Evolutionary conservation across 306 rosid genomes (phyloP), one percentile per base, ranked within the genome.

Genomic region (Dalbergia cultrata): DNA sequence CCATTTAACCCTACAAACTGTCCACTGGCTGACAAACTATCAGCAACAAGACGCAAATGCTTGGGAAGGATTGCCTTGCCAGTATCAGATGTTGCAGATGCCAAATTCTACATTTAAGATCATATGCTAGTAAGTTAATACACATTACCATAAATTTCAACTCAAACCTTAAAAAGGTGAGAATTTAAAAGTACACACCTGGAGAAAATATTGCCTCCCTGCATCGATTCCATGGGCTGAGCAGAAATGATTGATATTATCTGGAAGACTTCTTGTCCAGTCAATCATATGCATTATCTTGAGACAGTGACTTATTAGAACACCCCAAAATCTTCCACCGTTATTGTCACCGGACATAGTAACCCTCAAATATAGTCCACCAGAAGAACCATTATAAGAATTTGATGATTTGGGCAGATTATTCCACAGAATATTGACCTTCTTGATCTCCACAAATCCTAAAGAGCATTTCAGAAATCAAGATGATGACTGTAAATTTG

Each of bases 181-280:
- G 54, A 57, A 79, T 72, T 31, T 69, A 34, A 22, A 43, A 75
- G 71, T 77, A 83, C 87, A 22, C 74, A 91, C 99, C 35, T 89
- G 83, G 69, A 87, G 86, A 85, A 90, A 96, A 81, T 88, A 88
- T 59, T 90, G 85, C 97, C 91, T 73, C 59, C 97, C 99, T 33
- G 94, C 86, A 84, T 90, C 97, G 22, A 95, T 87, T 83, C 99
- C 99, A 80, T 83, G 82, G 21, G 90, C 91, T 59, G 85, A 62
- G 78, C 92, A 89, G 72, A 88, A 79, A 75, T 92, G 90, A 75
- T 86, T 88, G 31, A 90, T 84, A 71, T 86, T 92, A 70, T 96
- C 97, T 5, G 98, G 99, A 85, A 90, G 99, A 89, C 98, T 91
- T 37, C 97, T 93, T 49, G 94, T 82, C 99, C 99, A 93, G 82